Conservation (phyloP, 2,329 filamentous ascomycete genomes). For the Proliferodiscus dingleyae region DNA sequence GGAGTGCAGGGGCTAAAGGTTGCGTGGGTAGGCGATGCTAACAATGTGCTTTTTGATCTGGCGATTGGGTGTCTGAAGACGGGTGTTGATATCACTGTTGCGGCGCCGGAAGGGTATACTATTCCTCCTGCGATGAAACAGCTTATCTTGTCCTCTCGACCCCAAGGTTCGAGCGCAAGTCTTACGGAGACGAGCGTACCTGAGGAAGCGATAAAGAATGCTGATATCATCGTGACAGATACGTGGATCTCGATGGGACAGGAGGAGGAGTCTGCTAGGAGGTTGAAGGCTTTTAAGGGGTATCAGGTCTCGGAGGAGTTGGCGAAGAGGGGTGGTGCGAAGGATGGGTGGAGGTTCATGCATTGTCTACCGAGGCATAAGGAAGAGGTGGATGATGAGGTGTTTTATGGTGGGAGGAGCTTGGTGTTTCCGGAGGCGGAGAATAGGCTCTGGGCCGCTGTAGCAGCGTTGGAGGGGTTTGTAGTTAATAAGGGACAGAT, state of each 20-base stretch:
- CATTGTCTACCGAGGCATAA: constrained; percentile 90
- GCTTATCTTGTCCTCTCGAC: constrained; percentile 63
- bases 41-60: constrained; percentile 94
- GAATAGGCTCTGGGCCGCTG: constrained; percentile 87
- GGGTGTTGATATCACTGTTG: constrained; percentile 80
- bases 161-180: constrained; percentile 53
- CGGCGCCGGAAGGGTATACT: constrained; percentile 77
- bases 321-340: constrained; percentile 78
- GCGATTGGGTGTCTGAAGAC: constrained; percentile 84
- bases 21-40: constrained; percentile 94
- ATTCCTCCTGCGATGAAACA: constrained; percentile 72
- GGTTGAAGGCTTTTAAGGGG: constrained; percentile 75
- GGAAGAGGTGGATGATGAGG: constrained; percentile 90
- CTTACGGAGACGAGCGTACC: constrained; percentile 73
- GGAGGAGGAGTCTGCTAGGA: constrained; percentile 74
- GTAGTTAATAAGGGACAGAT: constrained; percentile 92
- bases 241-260: constrained; percentile 99
- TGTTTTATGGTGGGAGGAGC: constrained; percentile 82
- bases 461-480: constrained; percentile 77
- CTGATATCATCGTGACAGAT: constrained; percentile 89
- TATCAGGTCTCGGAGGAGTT: constrained; percentile 90
- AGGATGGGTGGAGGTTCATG: constrained; percentile 94
- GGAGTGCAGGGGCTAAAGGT: constrained; percentile 58
- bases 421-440: constrained; percentile 92
- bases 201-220: constrained; percentile 76